Conservation (phyloP, 2,329 filamentous ascomycete species). For the Pseudocercospora macadamiae region DNA sequence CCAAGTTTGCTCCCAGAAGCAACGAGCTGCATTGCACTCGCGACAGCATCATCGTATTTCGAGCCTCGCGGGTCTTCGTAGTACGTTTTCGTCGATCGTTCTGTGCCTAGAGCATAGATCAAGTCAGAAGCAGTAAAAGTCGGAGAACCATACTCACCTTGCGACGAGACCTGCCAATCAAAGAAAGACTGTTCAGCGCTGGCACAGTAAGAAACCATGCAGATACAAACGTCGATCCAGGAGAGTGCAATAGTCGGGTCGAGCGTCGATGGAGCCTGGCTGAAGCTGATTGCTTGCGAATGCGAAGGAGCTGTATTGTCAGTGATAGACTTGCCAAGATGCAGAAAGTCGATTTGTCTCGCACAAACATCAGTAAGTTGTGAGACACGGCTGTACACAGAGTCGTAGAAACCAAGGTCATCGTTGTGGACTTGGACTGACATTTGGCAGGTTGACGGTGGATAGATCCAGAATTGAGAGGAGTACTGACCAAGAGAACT, state of each 20-base stretch:
- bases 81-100: not conserved
- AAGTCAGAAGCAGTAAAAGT: not conserved
- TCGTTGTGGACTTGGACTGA: not conserved
- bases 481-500: not conserved
- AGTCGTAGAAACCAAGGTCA: not conserved
- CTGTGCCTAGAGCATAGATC: constrained; percentile 5
- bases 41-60: not conserved
- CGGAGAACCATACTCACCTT: constrained; percentile 14
- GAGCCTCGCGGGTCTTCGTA: too few species aligned
- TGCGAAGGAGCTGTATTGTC: too few species aligned
- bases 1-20: not conserved
- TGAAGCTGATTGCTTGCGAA: constrained; percentile 6
- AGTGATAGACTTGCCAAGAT: too few species aligned
- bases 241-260: not conserved
- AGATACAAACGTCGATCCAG: constrained; percentile 12
- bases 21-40: not conserved
- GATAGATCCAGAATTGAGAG: not conserved
- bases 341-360: constrained; percentile 8
- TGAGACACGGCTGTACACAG: not conserved
- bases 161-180: constrained; percentile 12
- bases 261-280: constrained; percentile 5
- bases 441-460: constrained; percentile 1
- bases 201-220: constrained; percentile 1
- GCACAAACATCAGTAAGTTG: not conserved
- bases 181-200: constrained; percentile 7